Base-by-base conservation (phyloP, 1,284 basidiomycete genomes). In the Pseudozyma thailandica region DNA sequence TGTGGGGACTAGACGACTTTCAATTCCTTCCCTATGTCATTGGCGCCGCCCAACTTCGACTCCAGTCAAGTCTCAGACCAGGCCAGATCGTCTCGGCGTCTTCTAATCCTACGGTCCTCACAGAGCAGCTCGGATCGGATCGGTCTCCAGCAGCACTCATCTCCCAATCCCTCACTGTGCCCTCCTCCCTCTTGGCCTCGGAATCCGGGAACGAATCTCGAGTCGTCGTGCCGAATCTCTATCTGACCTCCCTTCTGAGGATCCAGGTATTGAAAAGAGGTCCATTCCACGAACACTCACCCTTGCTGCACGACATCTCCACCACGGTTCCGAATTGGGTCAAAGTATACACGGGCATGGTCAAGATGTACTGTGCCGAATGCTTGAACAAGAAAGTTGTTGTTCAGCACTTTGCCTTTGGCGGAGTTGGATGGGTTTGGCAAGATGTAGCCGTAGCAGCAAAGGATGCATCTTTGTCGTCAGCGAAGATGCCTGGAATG, bases 321-420 rank as follows among this genome's bases (percentile, higher is more conserved):
- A 87, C 88, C 1, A 90, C 90, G 9, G 93, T 98, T 16, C 89
- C 90, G 9, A 89, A 88, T 61, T 99, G 93, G 92, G 84, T 86
- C 31, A 98, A 98, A 83, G 92, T 95, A 18, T 91, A 94, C 80
- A 87, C 86, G 6, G 96, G 96, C 2, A 83, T 98, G 70, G 87
- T 93, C 77, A 97, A 96, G 85, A 98, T 98, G 94, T 98, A 94
- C 84, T 88, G 92, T 87, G 93, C 90, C 15, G 95, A 98, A 83
- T 94, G 97, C n/a, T 85, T 97, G 27, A 89, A 90, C 10, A 98
- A 98, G 84, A 88, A 91, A n/a, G 94, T 96, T 13, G 95, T 98
- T 4, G 93, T 98, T 13, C 95, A 98, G 83, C 94, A 97, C 79
- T 87, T 98, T 42, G 90, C 90, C 28, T 87, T 98, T 25, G 94